Percentiles rank a stretch among this genome's conserved stretches.
These are phyloP conservation scores for Claviceps sp. DNA, from an alignment of 2,329 filamentous ascomycete species.

Conservation along the genomic window DNA sequence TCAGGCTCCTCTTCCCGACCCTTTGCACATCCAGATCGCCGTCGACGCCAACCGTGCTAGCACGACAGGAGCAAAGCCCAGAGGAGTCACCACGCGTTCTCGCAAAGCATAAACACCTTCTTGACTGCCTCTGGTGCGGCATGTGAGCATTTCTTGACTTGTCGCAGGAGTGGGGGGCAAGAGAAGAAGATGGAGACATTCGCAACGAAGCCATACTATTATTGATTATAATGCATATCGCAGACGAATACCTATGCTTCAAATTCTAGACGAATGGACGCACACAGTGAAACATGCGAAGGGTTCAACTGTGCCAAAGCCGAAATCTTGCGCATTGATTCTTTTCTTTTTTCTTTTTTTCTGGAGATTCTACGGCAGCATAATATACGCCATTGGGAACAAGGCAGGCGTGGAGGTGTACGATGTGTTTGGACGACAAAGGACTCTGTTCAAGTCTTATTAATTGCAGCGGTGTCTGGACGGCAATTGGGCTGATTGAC, in stretches of 20 bases:
- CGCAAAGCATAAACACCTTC: conserved; percentile 44
- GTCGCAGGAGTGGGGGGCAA: background rate
- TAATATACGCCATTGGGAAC: background rate
- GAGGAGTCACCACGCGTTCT: conserved; percentile 49
- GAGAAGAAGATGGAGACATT: background rate
- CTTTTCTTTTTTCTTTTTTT: background rate
- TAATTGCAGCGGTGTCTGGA: conserved; percentile 15
- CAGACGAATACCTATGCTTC: background rate
- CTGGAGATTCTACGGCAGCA: conserved; percentile 1
- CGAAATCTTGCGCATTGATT: background rate
- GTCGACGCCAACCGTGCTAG: conserved; percentile 38
- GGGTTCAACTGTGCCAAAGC: conserved; percentile 3
- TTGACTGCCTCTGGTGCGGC: background rate
- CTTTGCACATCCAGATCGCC: conserved; percentile 55
- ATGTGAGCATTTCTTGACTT: background rate
- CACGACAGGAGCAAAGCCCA: conserved; percentile 41
- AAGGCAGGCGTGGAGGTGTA: background rate
- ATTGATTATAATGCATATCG: background rate
- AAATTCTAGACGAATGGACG: background rate
- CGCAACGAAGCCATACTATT: background rate
- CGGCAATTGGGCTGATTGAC: conserved; percentile 13
- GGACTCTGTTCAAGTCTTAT: conserved; percentile 14
- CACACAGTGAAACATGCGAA: background rate
- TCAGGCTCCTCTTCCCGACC: conserved; percentile 62
- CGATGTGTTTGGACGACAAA: conserved; percentile 2